Conservation (phyloP, 2,329 filamentous ascomycete genomes). For the Colletotrichum lentis region DNA sequence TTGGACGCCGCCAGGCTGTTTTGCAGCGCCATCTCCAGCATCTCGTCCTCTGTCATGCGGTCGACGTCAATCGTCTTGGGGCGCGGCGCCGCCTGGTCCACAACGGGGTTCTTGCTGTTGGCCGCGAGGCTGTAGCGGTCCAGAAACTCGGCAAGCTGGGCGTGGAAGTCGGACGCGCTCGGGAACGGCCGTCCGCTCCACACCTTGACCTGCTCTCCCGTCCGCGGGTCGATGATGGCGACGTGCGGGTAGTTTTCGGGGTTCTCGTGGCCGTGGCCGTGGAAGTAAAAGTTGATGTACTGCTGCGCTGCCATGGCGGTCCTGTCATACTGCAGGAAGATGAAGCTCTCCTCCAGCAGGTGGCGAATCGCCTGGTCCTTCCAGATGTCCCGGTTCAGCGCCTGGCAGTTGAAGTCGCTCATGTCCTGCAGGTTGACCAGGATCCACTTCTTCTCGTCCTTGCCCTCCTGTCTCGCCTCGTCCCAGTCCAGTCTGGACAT, state of each 20-base stretch:
- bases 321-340: constrained; percentile 95
- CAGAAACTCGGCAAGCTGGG: constrained; percentile 94
- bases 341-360: constrained; percentile 89
- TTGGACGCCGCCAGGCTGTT: constrained; percentile 75
- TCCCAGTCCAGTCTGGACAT: constrained; percentile 84
- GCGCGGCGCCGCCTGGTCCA: constrained; percentile 75
- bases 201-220: constrained; percentile 95
- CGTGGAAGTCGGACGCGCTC: constrained; percentile 80
- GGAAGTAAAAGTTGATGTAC: constrained; percentile 92
- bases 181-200: constrained; percentile 90
- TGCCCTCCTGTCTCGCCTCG: constrained; percentile 82
- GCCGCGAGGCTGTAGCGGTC: constrained; percentile 91
- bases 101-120: constrained; percentile 92
- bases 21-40: constrained; percentile 91
- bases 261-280: constrained; percentile 73
- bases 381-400: constrained; percentile 94
- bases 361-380: constrained; percentile 82
- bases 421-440: constrained; percentile 95
- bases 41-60: constrained; percentile 95
- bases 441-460: constrained; percentile 91
- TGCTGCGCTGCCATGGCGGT: constrained; percentile 79
- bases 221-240: constrained; percentile 92
- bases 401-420: constrained; percentile 92
- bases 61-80: constrained; percentile 77
- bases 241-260: constrained; percentile 95